phyloP scores from a whole-genome alignment of 1,284 basidiomycete genomes.

The Ganoderma lucidum region DNA sequence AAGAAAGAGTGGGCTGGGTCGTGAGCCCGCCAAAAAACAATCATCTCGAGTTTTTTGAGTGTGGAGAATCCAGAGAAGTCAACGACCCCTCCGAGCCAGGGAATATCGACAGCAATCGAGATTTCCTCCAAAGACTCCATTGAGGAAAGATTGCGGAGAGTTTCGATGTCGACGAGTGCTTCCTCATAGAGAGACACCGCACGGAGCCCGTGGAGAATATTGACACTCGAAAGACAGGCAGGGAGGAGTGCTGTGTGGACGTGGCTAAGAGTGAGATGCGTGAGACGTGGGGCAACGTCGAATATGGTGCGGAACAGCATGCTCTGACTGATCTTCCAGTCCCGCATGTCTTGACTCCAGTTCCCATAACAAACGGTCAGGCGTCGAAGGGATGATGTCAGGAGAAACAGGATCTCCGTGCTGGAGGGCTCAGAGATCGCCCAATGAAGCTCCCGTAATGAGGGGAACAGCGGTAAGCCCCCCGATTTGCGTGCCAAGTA shows the following conservation, averaged over 20 bases:
- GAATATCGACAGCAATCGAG: not conserved
- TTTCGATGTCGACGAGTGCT: not conserved
- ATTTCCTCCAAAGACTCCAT: not conserved
- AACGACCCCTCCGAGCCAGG: not conserved
- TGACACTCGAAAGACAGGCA: not conserved
- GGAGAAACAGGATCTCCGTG: not conserved
- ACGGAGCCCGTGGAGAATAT: not conserved
- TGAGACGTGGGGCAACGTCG: not conserved
- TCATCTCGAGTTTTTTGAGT: not conserved
- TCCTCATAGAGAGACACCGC: not conserved
- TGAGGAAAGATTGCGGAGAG: not conserved
- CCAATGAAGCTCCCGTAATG: not conserved
- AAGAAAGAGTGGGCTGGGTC: not conserved
- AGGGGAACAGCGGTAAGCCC: not conserved
- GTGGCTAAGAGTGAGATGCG: not conserved
- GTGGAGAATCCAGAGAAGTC: not conserved
- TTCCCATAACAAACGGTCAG: not conserved
- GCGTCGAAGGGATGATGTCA: not conserved
- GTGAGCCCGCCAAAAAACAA: not conserved
- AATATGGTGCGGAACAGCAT: not conserved
- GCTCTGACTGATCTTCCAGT: not conserved
- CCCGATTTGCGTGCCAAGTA: not conserved
- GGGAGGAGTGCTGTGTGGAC: not conserved
- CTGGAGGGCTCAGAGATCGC: not conserved
- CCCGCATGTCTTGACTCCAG: not conserved